Conservation (phyloP, 2,329 filamentous ascomycete genomes). For the Beauveria australis region DNA sequence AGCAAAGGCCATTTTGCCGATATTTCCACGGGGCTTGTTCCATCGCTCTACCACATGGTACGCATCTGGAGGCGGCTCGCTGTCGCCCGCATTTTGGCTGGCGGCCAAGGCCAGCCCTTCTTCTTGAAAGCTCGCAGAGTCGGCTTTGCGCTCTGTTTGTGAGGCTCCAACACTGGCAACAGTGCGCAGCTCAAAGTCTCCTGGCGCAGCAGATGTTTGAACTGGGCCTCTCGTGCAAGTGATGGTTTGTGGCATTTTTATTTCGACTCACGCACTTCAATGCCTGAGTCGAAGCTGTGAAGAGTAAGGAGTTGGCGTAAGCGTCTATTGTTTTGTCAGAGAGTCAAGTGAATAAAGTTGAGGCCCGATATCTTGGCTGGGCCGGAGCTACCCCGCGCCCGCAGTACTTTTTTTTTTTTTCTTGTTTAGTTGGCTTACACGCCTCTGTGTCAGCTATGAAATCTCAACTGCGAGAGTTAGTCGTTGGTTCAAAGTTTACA, state of each 20-base stretch:
- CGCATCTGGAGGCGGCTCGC: slow-evolving; percentile 20
- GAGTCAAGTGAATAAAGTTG: too few relatives aligned
- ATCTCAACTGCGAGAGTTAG: too few relatives aligned
- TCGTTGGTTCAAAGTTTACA: too few relatives aligned
- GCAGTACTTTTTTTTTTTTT: too few relatives aligned
- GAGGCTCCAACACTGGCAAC: not conserved
- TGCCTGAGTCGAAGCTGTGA: too few relatives aligned
- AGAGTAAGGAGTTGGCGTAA: too few relatives aligned
- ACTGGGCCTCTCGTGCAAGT: not conserved
- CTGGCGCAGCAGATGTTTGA: not conserved
- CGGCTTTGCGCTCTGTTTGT: not conserved
- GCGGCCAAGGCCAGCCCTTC: not conserved
- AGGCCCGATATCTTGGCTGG: too few relatives aligned
- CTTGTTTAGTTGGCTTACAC: too few relatives aligned
- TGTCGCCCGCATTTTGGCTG: not conserved
- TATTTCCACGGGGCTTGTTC: slow-evolving; percentile 28
- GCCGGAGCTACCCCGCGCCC: too few relatives aligned
- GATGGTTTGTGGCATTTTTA: slow-evolving; percentile 1
- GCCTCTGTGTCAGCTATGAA: too few relatives aligned
- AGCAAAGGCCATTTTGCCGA: slow-evolving; percentile 28
- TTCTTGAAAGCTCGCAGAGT: not conserved
- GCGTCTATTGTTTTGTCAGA: too few relatives aligned
- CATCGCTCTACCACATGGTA: slow-evolving; percentile 24
- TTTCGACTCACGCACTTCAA: too few relatives aligned
- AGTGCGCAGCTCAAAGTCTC: not conserved